Base-by-base conservation (phyloP, 1,284 basidiomycete species). In the Cerrena zonata region DNA sequence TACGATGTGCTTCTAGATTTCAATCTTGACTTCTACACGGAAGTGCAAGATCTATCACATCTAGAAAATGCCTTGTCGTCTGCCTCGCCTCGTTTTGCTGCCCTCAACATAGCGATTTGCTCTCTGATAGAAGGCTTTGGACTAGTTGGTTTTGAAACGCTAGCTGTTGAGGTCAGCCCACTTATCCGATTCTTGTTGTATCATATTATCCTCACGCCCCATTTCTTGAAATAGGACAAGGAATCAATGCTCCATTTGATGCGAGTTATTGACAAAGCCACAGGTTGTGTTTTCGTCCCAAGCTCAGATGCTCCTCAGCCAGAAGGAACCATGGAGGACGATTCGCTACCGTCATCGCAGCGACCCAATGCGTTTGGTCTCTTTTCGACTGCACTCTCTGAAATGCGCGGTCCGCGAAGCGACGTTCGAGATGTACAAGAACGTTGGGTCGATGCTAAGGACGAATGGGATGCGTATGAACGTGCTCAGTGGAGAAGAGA, bases 11-110 rank as follows among this genome's bases (percentile, higher is more conserved):
- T 38, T 38, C 46, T 59, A 95, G 94, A 94, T 36, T 98, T 99
- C 75, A 96, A 95, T 62, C 83, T 99, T 39, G 92, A 95, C 58
- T 99, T 92, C 67, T 99, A 99, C 66, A 98, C 96, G 38, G 92
- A 99, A 68, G 95, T 96, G 0, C 94, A 97, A 69, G 94, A 99
- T 66, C 76, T 99, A 0, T 86, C 87, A 0, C 89, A 98, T 66
- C 80, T 99, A 4, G 80, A 91, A 57, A 88, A 86, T 52, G 73
- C 82, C 1, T 80, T 97, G 18, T 81, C 82, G 7, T 70, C 78
- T 0, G 72, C 84, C 1, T 76, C 84, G 0, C 78, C 80, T 2
- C 83, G 83, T 45, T 94, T 84, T 61, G 71, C 78, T 0, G 83
- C 84, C 13, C 72, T 99, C 41, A 99, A 97, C 66, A 82, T 87